Evolutionary conservation across 108 stramenopile genomes (phyloP).

Genomic region (Chaetoceros muelleri): DNA sequence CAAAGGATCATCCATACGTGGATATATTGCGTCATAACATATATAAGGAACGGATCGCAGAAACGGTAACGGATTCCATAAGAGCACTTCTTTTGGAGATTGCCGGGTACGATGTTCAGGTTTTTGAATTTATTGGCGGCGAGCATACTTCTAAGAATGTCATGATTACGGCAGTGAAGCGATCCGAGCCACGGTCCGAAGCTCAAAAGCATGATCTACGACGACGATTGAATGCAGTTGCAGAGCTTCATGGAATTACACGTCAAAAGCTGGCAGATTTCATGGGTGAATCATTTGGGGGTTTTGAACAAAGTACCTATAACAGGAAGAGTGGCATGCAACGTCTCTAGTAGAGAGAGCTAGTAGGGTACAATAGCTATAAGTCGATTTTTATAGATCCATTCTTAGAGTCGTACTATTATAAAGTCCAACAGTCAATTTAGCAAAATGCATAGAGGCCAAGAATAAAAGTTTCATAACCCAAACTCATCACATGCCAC

Average conservation of each 20-base stretch:
- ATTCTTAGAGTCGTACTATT: too few relatives aligned
- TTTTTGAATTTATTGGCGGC: slow-evolving; percentile 81
- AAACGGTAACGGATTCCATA: slow-evolving; percentile 69
- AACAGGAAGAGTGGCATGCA: too few relatives aligned
- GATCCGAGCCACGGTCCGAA: background rate
- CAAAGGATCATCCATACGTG: slow-evolving; percentile 25
- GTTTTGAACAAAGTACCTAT: too few relatives aligned
- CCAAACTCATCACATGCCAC: slow-evolving; percentile 78
- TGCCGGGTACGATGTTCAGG: slow-evolving; percentile 75
- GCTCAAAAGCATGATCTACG: slow-evolving; percentile 12
- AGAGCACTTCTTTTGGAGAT: slow-evolving; percentile 63
- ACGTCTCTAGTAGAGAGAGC: too few relatives aligned
- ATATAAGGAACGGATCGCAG: slow-evolving; percentile 65
- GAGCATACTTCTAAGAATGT: slow-evolving; percentile 84
- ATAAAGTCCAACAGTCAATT: too few relatives aligned
- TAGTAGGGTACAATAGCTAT: too few relatives aligned
- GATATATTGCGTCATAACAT: slow-evolving; percentile 57
- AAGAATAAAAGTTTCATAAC: slow-evolving; percentile 77
- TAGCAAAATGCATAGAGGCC: slow-evolving; percentile 15
- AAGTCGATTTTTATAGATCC: too few relatives aligned
- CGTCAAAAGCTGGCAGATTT: slow-evolving; percentile 41
- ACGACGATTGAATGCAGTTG: slow-evolving; percentile 30
- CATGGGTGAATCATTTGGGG: slow-evolving; percentile 45
- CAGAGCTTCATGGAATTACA: slow-evolving; percentile 47
- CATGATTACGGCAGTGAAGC: slow-evolving; percentile 65